Conservation (phyloP, 306 rosid species). For the Urtica urens region DNA sequence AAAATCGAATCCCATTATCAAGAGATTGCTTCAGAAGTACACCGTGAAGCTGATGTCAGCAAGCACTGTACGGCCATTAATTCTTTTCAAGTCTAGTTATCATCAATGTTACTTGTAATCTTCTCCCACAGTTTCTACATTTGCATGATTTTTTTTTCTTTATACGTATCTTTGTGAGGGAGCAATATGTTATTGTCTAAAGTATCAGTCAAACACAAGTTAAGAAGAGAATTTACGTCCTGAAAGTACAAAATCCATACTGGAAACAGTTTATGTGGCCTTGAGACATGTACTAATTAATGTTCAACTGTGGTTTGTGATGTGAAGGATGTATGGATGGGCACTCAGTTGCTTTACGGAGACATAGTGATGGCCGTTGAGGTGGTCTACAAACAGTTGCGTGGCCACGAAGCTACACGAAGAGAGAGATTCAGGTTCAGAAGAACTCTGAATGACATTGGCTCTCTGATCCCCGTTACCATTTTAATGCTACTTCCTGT, state of each 20-base stretch:
- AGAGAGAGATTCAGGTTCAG: slow-evolving; percentile 37
- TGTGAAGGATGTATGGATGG: slow-evolving; percentile 53
- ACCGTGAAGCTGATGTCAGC: slow-evolving; percentile 37
- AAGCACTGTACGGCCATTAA: slow-evolving; percentile 35
- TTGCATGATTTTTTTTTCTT: not conserved
- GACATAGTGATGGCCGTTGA: slow-evolving; percentile 40
- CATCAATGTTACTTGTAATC: not conserved
- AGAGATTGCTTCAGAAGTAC: slow-evolving; percentile 36
- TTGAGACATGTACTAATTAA: no score
- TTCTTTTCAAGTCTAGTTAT: not conserved
- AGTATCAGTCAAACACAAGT: no score
- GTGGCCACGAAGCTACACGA: slow-evolving; percentile 35
- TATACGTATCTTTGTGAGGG: no score
- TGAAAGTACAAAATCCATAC: no score
- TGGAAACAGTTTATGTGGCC: no score
- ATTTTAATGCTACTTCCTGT: slow-evolving; percentile 65
- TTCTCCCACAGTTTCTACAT: not conserved
- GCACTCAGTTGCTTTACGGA: slow-evolving; percentile 43
- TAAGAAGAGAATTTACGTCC: no score
- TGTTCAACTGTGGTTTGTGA: slow-evolving; percentile 9
- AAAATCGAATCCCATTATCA: slow-evolving; percentile 15
- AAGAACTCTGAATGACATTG: slow-evolving; percentile 40
- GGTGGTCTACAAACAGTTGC: slow-evolving; percentile 30
- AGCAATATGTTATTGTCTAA: no score
- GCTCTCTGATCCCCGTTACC: slow-evolving; percentile 45